Evolutionary conservation across 192 early-diverging fungal genomes (phyloP).

Genomic region (Tieghemiomyces parasiticus): DNA sequence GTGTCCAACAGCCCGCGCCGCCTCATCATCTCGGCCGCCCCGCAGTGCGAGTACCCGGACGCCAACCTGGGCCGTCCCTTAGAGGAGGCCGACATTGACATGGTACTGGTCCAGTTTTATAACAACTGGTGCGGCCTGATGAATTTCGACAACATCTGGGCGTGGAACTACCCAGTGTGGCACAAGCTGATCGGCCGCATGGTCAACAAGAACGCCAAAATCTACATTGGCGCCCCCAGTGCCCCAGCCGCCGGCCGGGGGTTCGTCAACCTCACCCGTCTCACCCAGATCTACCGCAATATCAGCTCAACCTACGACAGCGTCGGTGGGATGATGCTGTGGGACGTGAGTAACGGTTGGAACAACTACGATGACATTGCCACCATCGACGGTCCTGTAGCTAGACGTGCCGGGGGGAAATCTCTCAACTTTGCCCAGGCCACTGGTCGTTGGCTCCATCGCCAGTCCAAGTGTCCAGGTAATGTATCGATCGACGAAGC

Average conservation of each 20-base stretch:
- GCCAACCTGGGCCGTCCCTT: slow-evolving; percentile 37
- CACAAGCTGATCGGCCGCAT: slow-evolving; percentile 44
- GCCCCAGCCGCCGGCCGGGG: slow-evolving; percentile 39
- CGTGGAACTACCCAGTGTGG: slow-evolving; percentile 60
- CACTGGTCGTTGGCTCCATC: neutral
- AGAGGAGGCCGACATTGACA: slow-evolving; percentile 42
- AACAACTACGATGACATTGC: slow-evolving; percentile 21
- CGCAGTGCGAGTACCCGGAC: slow-evolving; percentile 47
- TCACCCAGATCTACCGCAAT: slow-evolving; percentile 33
- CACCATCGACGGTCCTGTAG: neutral
- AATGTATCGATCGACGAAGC: too few species aligned
- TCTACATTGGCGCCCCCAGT: slow-evolving; percentile 48
- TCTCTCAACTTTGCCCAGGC: slow-evolving; percentile 1
- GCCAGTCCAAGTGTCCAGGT: neutral
- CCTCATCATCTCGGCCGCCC: slow-evolving; percentile 40
- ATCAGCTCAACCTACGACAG: slow-evolving; percentile 31
- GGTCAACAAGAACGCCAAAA: slow-evolving; percentile 41
- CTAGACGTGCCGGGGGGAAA: neutral
- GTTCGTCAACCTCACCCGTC: slow-evolving; percentile 29
- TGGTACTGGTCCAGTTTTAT: slow-evolving; percentile 52
- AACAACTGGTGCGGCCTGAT: slow-evolving; percentile 47
- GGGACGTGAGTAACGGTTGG: slow-evolving; percentile 56
- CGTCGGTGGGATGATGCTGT: slow-evolving; percentile 60
- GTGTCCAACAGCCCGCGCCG: slow-evolving; percentile 22
- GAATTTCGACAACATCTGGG: slow-evolving; percentile 26